Base-by-base conservation (phyloP, 108 stramenopile species). In the Cylindrotheca closterium region DNA sequence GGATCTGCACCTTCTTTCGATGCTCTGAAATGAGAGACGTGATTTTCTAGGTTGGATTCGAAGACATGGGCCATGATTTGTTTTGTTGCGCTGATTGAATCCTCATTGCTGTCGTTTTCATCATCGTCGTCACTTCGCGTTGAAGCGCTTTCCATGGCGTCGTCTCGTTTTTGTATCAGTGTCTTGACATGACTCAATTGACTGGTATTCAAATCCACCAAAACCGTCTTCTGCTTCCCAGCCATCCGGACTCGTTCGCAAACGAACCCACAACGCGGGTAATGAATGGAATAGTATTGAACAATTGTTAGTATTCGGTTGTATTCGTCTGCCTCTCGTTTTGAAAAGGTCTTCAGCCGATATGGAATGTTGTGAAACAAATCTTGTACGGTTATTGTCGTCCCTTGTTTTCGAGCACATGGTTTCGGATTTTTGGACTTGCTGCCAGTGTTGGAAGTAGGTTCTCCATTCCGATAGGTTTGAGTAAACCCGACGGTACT, bases 301-400 rank as follows among this genome's bases (percentile, higher is more conserved):
- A 91, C 77, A 12, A 98, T 87, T 32, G 74, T 79, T 42, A 97
- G 66, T 34, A 97, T 83, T 24, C 73, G 56, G 8, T 62, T 51
- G 71, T 98, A 98, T 66, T 98, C 97, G 29, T 99, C 97, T n/a
- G 64, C 49, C 32, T 73, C 67, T 53, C 79, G 82, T 49, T 75
- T 84, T 47, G 68, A 68, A 64, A 95, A 79, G 30, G 94, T 87
- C 27, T 80, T 58, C 25, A 77, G 63, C 24, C 99, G 77, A 47
- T 94, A 90, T 19, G 92, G 96, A 28, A 99, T 73, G 68, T 98
- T 98, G 82, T 96, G 88, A 77, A 98, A 99, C 33, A 99, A 76
- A 67, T 99, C 97, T 46, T 96, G 84, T 18, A 96, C 93, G n/a
- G 75, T 74, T 8, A 99, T 86, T 3, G 81, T 91, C 1, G 98